Evolutionary conservation across 225 moss, liverwort and hornwort species (phyloP).

Genomic region (Sphagnum tenellum): DNA sequence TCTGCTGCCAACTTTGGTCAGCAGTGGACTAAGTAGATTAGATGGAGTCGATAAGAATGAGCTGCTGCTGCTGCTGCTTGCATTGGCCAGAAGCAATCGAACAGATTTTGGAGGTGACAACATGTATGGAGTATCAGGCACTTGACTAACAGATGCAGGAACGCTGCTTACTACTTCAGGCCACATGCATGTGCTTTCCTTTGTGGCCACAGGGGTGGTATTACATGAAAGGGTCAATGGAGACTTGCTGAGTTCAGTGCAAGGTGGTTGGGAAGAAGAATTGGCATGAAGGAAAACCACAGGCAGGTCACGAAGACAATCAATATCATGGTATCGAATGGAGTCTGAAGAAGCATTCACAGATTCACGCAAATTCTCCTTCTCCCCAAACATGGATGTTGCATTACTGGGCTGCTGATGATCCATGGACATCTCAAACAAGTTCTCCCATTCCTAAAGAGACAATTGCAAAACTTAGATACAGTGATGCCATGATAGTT

Average conservation of each 20-base stretch:
- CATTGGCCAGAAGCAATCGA: slow-evolving; percentile 10
- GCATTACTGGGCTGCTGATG: slow-evolving; percentile 5
- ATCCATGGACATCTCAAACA: slow-evolving; percentile 14
- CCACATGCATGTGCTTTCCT: slow-evolving; percentile 2
- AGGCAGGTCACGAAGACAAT: slow-evolving; percentile 7
- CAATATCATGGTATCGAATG: slow-evolving; percentile 5
- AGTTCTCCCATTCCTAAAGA: slow-evolving; percentile 17
- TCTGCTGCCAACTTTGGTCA: neutral
- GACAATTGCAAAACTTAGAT: neutral
- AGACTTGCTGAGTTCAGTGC: slow-evolving; percentile 18
- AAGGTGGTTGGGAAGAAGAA: neutral
- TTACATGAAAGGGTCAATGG: slow-evolving; percentile 12
- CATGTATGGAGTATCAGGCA: slow-evolving; percentile 27
- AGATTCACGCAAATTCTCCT: too few species aligned
- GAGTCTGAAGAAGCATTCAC: too few species aligned
- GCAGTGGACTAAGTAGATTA: slow-evolving; percentile 4
- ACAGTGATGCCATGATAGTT: too few species aligned
- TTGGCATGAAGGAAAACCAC: slow-evolving; percentile 3
- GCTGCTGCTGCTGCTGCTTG: slow-evolving; percentile 7
- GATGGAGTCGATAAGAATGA: slow-evolving; percentile 12
- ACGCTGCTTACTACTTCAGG: too few species aligned
- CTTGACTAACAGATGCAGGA: slow-evolving; percentile 9
- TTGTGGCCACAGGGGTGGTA: slow-evolving; percentile 8
- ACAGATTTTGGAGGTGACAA: slow-evolving; percentile 29
- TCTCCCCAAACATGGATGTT: neutral